Percentiles rank a stretch among this genome's conserved stretches.
Evolutionary conservation across 257 asterid genomes (phyloP).

Genomic region (Anisodus acutangulus): DNA sequence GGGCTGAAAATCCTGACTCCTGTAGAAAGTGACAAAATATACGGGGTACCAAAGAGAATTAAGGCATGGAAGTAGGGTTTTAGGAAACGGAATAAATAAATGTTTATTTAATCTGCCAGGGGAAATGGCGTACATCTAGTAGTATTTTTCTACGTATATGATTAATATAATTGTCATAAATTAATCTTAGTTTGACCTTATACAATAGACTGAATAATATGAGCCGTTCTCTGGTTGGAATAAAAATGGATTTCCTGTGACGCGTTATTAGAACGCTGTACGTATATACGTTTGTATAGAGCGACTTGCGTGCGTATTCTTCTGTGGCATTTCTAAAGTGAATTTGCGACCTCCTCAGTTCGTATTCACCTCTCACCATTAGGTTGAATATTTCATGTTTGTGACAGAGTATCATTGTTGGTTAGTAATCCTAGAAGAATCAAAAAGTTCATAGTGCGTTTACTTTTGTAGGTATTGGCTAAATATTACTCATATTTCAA

Average conservation of each 20-base stretch:
- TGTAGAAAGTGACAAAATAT: no score
- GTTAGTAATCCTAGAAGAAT: no score
- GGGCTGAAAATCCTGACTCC: not conserved
- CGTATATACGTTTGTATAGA: not conserved
- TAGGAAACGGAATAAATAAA: not conserved
- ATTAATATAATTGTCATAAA: not conserved
- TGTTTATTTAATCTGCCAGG: not conserved
- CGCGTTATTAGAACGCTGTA: not conserved
- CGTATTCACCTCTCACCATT: no score
- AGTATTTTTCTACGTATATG: not conserved
- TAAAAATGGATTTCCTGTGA: not conserved
- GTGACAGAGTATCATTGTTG: no score
- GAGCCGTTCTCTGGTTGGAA: not conserved
- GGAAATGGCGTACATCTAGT: not conserved
- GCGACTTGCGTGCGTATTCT: no score
- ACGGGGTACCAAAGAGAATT: not conserved
- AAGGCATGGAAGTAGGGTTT: not conserved
- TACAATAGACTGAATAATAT: not conserved
- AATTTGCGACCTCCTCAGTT: no score
- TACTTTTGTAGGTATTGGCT: no score
- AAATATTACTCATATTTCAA: no score
- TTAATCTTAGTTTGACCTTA: not conserved
- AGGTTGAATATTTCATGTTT: no score
- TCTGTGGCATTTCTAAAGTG: no score
- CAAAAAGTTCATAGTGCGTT: no score